Evolutionary conservation across 139 green algal species (phyloP).

Genomic region (Picochlorum sp.): DNA sequence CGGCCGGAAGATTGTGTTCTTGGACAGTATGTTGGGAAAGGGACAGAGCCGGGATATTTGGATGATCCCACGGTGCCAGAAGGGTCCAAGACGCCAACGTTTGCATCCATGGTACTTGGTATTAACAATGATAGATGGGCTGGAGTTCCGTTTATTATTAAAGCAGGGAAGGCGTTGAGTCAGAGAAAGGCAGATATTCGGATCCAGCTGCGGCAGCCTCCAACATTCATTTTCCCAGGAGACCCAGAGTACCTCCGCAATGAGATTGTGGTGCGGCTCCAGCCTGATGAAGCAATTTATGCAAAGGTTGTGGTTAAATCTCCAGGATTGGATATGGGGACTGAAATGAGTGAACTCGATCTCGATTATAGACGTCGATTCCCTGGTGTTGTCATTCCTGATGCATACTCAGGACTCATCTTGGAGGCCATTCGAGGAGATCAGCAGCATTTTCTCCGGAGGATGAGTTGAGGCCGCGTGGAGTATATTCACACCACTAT

Average conservation of each 20-base stretch:
- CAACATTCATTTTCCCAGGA: conserved; percentile 26
- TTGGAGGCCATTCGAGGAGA: conserved; percentile 85
- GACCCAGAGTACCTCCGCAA: conserved; percentile 62
- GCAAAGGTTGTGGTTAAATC: conserved; percentile 88
- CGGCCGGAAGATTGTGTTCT: conserved; percentile 61
- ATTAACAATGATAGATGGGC: conserved; percentile 89
- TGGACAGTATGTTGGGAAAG: conserved; percentile 75
- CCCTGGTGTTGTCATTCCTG: conserved; percentile 63
- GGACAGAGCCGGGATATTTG: conserved; percentile 54
- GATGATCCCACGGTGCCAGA: conserved; percentile 85
- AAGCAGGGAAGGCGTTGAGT: conserved; percentile 91
- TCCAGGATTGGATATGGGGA: conserved; percentile 67
- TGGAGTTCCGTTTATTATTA: conserved; percentile 86
- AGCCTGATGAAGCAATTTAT: conserved; percentile 87
- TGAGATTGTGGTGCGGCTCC: conserved; percentile 86
- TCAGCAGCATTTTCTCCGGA: conserved; percentile 93
- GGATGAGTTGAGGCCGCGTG: conserved; percentile 91
- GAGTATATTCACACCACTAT: conserved; percentile 87
- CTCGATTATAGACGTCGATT: conserved; percentile 57
- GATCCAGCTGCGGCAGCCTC: conserved; percentile 44
- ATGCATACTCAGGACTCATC: conserved; percentile 92
- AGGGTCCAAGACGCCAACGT: conserved; percentile 78
- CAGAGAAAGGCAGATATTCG: conserved; percentile 48
- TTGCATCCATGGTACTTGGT: conserved; percentile 61
- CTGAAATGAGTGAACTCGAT: conserved; percentile 74